A percentile compares a stretch with the other conserved stretches of the same genome.
Evolutionary conservation across 2,329 filamentous ascomycete genomes (phyloP).

Genomic region (Monilinia fructigena): DNA sequence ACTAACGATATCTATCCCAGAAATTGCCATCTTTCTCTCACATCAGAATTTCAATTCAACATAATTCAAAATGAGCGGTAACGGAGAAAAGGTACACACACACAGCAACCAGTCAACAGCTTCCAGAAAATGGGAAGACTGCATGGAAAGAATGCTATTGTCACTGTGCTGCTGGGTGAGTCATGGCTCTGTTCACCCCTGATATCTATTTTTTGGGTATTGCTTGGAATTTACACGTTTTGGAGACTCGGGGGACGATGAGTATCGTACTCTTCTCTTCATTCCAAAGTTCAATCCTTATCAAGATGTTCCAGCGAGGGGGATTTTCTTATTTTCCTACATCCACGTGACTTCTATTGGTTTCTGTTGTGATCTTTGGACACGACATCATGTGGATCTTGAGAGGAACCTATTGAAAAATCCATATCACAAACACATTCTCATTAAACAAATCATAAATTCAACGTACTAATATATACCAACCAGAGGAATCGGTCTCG

Average conservation of each 20-base stretch:
- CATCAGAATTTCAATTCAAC: neutral
- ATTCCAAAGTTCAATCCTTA: neutral
- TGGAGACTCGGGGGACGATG: neutral
- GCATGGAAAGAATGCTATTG: conserved; percentile 47
- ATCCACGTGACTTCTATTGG: conserved; percentile 9
- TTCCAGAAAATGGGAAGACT: conserved; percentile 41
- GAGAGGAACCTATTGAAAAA: neutral
- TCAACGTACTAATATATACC: conserved; percentile 3
- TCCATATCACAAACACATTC: neutral
- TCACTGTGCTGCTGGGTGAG: conserved; percentile 69
- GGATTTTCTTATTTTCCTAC: neutral
- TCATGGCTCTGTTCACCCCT: conserved; percentile 24
- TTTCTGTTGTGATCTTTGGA: neutral
- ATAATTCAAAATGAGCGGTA: conserved; percentile 26
- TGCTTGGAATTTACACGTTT: neutral
- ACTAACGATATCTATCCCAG: neutral
- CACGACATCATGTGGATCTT: neutral
- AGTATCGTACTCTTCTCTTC: neutral
- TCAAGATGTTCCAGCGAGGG: neutral
- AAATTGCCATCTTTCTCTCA: no score
- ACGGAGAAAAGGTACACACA: conserved; percentile 29
- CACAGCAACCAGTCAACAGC: conserved; percentile 42
- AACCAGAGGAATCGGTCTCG: conserved; percentile 67
- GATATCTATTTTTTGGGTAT: neutral
- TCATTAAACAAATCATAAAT: neutral